Evolutionary conservation across 1,139 yeast species (phyloP).

Genomic region (Wickerhamomyces sp.): DNA sequence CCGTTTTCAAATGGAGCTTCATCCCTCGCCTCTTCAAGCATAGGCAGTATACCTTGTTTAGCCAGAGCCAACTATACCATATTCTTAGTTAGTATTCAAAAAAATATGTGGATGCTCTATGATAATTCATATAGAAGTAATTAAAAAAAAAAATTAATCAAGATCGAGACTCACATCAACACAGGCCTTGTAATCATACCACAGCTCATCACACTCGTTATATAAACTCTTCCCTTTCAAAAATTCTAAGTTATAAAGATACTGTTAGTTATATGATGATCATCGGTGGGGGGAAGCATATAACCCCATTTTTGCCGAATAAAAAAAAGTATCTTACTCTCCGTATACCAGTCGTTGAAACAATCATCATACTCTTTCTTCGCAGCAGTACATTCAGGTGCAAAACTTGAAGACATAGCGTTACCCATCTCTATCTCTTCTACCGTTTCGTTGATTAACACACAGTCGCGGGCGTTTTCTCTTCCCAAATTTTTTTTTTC

Average conservation of each 20-base stretch:
- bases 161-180: constrained; percentile 44
- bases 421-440: too few species aligned
- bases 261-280: constrained; percentile 1
- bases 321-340: constrained; percentile 44
- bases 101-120: too few species aligned
- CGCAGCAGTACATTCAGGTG: constrained; percentile 90
- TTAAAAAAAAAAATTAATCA: not conserved
- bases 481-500: too few species aligned
- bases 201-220: constrained; percentile 86
- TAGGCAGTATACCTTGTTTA: constrained; percentile 70
- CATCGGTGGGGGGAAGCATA: not conserved
- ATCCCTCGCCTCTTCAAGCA: constrained; percentile 84
- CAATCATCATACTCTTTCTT: constrained; percentile 87
- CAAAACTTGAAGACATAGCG: constrained; percentile 87
- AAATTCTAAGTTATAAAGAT: constrained; percentile 26
- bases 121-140: too few species aligned
- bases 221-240: constrained; percentile 45
- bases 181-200: constrained; percentile 85
- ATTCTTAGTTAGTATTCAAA: constrained; percentile 5
- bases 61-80: constrained; percentile 48
- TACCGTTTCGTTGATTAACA: too few species aligned
- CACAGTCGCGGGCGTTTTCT: too few species aligned
- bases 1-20: constrained; percentile 84
- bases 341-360: constrained; percentile 94
- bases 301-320: too few species aligned